A percentile compares a stretch with the other conserved stretches of the same genome.
phyloP scores from a whole-genome alignment of 129 eudicot genomes.

The Chrysanthemum seticuspe region DNA sequence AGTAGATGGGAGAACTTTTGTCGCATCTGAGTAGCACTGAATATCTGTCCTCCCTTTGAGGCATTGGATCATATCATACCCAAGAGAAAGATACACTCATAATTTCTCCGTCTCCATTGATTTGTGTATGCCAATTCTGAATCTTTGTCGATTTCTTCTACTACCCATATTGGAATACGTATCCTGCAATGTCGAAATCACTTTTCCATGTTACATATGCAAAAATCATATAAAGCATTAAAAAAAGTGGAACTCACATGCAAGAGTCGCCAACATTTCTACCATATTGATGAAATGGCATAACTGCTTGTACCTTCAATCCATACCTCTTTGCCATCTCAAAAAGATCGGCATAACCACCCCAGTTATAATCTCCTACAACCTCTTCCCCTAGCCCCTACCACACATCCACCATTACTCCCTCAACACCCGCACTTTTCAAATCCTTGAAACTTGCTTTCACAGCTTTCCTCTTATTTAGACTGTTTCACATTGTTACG shows the following conservation, averaged over 20 bases:
- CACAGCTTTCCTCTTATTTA: conserved; percentile 87
- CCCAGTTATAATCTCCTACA: conserved; percentile 87
- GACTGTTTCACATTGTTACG: conserved; percentile 57
- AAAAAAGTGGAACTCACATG: conserved; percentile 50
- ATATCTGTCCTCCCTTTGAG: conserved; percentile 86
- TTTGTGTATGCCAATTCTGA: conserved; percentile 87
- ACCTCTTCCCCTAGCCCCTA: conserved; percentile 91
- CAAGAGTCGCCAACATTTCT: conserved; percentile 98
- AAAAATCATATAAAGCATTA: too few relatives aligned
- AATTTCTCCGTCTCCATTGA: conserved; percentile 91
- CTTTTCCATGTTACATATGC: too few relatives aligned
- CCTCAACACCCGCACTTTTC: conserved; percentile 96
- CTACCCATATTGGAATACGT: conserved; percentile 89
- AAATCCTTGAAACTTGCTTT: conserved; percentile 84
- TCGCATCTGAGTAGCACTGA: conserved; percentile 83
- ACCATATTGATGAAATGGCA: conserved; percentile 96
- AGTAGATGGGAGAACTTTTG: conserved; percentile 73
- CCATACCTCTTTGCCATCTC: conserved; percentile 87
- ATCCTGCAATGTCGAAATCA: conserved; percentile 38
- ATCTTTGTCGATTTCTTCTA: conserved; percentile 80
- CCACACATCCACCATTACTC: conserved; percentile 99
- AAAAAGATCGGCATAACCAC: conserved; percentile 74
- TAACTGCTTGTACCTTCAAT: conserved; percentile 86
- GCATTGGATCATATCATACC: conserved; percentile 72
- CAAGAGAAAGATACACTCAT: conserved; percentile 76